Evolutionary conservation across 108 stramenopile species (phyloP).

Genomic region (Cyclotella cryptica): DNA sequence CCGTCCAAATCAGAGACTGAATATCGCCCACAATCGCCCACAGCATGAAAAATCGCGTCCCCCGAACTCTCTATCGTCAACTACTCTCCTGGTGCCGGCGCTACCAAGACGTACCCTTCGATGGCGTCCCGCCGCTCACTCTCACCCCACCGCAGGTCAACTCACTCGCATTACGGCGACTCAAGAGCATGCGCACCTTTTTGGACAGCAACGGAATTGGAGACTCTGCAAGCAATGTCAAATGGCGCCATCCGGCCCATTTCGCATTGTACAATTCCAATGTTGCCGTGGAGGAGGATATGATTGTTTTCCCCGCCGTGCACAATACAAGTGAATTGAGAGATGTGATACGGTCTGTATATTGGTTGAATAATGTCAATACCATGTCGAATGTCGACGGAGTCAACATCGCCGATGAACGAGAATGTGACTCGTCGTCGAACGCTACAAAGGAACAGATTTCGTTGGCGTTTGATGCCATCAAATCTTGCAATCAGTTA

Average conservation of each 20-base stretch:
- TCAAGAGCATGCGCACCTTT: slow-evolving; percentile 41
- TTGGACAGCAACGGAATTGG: slow-evolving; percentile 31
- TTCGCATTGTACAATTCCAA: slow-evolving; percentile 47
- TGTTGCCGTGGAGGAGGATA: slow-evolving; percentile 48
- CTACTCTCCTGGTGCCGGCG: slow-evolving; percentile 71
- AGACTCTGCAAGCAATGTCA: neutral
- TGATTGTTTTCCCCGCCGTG: slow-evolving; percentile 63
- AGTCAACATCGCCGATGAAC: neutral
- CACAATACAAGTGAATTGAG: slow-evolving; percentile 57
- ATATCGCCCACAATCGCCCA: neutral
- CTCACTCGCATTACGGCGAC: slow-evolving; percentile 35
- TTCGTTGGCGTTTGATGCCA: slow-evolving; percentile 72
- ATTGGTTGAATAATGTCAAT: slow-evolving; percentile 65
- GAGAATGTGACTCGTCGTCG: slow-evolving; percentile 29
- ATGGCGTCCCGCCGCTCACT: slow-evolving; percentile 68
- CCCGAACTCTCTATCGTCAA: slow-evolving; percentile 75
- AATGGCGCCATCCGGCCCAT: slow-evolving; percentile 46
- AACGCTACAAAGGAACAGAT: slow-evolving; percentile 54
- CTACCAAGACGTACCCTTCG: slow-evolving; percentile 62
- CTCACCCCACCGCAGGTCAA: slow-evolving; percentile 66
- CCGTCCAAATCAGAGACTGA: neutral
- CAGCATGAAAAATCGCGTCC: slow-evolving; percentile 39
- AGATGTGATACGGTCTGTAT: slow-evolving; percentile 62
- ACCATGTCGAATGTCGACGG: slow-evolving; percentile 21
- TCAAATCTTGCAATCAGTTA: slow-evolving; percentile 75